Evolutionary conservation across 108 stramenopile species (phyloP), one percentile per base, ranked within the genome.

Genomic region (Stephanodiscus triporus): DNA sequence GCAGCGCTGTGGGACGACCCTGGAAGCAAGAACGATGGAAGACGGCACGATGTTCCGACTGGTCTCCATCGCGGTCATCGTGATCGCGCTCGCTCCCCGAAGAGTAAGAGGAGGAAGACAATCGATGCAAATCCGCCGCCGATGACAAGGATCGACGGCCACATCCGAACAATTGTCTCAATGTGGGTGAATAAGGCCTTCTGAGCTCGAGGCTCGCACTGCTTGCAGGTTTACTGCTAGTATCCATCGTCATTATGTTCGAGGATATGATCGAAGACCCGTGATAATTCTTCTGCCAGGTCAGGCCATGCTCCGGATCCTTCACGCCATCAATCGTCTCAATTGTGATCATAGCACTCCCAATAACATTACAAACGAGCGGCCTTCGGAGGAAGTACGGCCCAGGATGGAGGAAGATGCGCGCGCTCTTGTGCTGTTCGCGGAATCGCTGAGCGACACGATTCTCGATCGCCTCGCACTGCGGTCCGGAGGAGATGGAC

Each of bases 401-500:
- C 2, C 86, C 87, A 14, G 92, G 92, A 13, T 87, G 79, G 14
- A 93, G 70, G 10, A 88, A 68, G 30, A 91, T 79, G 6, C 81
- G 77, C 24, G 74, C 19, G 43, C 16, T 79, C 32, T 61, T 72
- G 16, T 26, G 54, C 42, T 80, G 78, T 20, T 70, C 62, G 58
- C 78, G 75, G 55, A 40, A 71, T 11, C 47, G 37, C 4, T 75
- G 64, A 16, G 34, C n/a, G 29, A 80, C 70, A 49, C 70, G 59
- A 56, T 66, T 67, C 17, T 57, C 72, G 38, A 23, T 74, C 32
- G 11, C 54, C 2, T 70, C 47, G 19, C 9, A 48, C 1, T 57
- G 36, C 26, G 64, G 54, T 13, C 67, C 81, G 24, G 71, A 71
- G 13, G 70, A 73, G 19, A 71, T 67, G 7, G 68, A 48, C 17